Percentiles rank a stretch among this genome's conserved stretches.
These are phyloP conservation scores for Globisporangium ultimum DNA, from an alignment of 352 stramenopile genomes.

Conservation along the genomic window DNA sequence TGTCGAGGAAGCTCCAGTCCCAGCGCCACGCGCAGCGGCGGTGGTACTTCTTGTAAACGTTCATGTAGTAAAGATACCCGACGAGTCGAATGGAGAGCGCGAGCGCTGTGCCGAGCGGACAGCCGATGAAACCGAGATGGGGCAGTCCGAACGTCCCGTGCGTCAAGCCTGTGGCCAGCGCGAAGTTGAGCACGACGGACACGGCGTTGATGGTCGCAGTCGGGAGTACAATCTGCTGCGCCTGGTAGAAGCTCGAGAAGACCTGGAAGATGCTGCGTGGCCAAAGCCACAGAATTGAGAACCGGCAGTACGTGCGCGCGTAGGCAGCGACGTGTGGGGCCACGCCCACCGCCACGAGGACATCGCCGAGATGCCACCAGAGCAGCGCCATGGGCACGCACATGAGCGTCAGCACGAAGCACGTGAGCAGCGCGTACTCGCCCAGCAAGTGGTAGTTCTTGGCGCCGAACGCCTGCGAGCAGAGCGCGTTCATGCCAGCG, in stretches of 20 bases:
- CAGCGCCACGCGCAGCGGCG: constrained; percentile 53
- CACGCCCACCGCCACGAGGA: constrained; percentile 46
- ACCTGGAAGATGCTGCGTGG: constrained; percentile 80
- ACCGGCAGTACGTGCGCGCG: constrained; percentile 53
- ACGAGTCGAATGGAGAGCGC: constrained; percentile 51
- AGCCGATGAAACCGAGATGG: constrained; percentile 70
- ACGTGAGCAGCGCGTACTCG: constrained; percentile 60
- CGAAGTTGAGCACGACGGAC: constrained; percentile 57
- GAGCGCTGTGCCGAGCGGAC: constrained; percentile 60
- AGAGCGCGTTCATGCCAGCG: constrained; percentile 75
- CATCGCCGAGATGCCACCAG: constrained; percentile 70
- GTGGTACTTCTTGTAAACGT: constrained; percentile 47
- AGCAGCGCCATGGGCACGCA: constrained; percentile 66
- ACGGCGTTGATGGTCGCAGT: constrained; percentile 57
- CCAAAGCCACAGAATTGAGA: constrained; percentile 72
- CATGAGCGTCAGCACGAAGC: constrained; percentile 52
- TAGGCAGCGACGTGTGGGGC: constrained; percentile 37
- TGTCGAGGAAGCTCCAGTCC: constrained; percentile 46
- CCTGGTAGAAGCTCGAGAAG: constrained; percentile 75
- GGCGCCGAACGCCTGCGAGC: constrained; percentile 81
- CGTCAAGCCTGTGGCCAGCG: constrained; percentile 63
- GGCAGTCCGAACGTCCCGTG: constrained; percentile 57
- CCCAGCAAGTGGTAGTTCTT: constrained; percentile 76
- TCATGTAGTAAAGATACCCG: constrained; percentile 70
- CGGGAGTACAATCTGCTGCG: constrained; percentile 77